A percentile compares a stretch with the other conserved stretches of the same genome.
Conservation (phyloP, 2,329 filamentous ascomycete species). For the Ophiocordyceps camponoti-rufipedis region DNA sequence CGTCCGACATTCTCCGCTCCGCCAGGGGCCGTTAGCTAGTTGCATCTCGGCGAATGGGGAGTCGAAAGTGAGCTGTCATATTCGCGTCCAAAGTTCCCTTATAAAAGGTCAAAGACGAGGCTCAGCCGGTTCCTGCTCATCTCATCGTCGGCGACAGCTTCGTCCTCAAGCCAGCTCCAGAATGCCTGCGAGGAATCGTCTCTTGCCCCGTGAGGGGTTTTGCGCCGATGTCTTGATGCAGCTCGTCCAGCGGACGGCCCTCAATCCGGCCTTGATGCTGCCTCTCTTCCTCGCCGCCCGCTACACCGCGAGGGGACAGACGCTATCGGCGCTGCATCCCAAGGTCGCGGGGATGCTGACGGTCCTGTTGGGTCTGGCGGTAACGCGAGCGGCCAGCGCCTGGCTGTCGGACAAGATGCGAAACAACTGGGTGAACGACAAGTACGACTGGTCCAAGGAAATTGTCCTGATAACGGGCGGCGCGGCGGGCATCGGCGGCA, state of each 20-base stretch:
- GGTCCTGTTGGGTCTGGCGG: conserved; percentile 12
- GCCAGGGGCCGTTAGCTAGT: neutral
- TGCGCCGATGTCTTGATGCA: conserved; percentile 40
- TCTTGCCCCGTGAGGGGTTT: conserved; percentile 38
- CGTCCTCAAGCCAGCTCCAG: neutral
- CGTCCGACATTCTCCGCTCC: neutral
- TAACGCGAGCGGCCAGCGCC: conserved; percentile 10
- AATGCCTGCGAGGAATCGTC: conserved; percentile 27
- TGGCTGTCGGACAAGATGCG: conserved; percentile 15
- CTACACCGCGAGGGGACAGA: conserved; percentile 42
- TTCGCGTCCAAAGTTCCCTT: too few relatives aligned
- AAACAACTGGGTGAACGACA: conserved; percentile 18
- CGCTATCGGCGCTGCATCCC: conserved; percentile 33
- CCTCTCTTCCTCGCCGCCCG: conserved; percentile 43
- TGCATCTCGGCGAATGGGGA: neutral
- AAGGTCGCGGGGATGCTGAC: conserved; percentile 28
- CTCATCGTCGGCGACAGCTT: neutral
- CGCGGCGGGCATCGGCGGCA: conserved; percentile 52
- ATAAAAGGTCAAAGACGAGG: too few relatives aligned
- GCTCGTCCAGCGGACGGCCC: conserved; percentile 37
- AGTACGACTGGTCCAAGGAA: conserved; percentile 49
- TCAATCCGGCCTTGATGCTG: conserved; percentile 47
- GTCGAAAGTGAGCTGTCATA: neutral
- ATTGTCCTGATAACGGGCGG: conserved; percentile 61
- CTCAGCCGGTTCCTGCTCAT: neutral